Evolutionary conservation across 163 green algal species (phyloP).

Genomic region (Chlamydomonas reinhardtii): DNA sequence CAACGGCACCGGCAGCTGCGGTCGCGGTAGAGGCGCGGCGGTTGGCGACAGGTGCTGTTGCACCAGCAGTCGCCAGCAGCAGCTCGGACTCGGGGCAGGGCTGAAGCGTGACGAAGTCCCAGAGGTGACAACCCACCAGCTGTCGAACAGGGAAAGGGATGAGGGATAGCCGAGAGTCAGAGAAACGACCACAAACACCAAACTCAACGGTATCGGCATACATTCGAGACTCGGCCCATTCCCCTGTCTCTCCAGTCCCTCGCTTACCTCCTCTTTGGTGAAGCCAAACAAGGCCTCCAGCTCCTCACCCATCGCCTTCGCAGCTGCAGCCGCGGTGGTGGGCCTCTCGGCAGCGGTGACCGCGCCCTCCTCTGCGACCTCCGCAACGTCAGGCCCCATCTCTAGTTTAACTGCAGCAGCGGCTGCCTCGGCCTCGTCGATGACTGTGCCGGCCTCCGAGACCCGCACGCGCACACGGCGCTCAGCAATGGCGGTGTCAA

Average conservation of each 20-base stretch:
- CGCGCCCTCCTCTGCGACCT: background rate
- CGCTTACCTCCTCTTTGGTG: background rate
- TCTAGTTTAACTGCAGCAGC: background rate
- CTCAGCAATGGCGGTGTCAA: slow-evolving; percentile 9
- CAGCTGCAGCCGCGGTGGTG: background rate
- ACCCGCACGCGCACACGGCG: slow-evolving; percentile 8
- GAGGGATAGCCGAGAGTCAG: background rate
- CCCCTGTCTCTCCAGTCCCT: too few relatives aligned
- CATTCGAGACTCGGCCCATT: too few relatives aligned
- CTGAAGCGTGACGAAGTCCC: background rate
- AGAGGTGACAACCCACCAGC: background rate
- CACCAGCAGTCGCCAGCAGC: background rate
- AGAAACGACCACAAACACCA: background rate
- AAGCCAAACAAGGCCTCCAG: background rate
- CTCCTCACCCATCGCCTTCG: background rate
- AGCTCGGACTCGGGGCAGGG: background rate
- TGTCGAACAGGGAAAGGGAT: background rate
- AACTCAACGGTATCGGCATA: too few relatives aligned
- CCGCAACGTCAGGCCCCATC: too few relatives aligned
- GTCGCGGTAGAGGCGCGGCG: too few relatives aligned
- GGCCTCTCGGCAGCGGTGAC: background rate
- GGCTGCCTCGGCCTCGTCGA: background rate
- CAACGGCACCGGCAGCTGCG: too few relatives aligned
- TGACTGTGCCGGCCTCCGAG: background rate
- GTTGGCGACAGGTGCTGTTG: too few relatives aligned